Evolutionary conservation across 345 rosid genomes (phyloP).

Genomic region (Lenwebbia sp.): DNA sequence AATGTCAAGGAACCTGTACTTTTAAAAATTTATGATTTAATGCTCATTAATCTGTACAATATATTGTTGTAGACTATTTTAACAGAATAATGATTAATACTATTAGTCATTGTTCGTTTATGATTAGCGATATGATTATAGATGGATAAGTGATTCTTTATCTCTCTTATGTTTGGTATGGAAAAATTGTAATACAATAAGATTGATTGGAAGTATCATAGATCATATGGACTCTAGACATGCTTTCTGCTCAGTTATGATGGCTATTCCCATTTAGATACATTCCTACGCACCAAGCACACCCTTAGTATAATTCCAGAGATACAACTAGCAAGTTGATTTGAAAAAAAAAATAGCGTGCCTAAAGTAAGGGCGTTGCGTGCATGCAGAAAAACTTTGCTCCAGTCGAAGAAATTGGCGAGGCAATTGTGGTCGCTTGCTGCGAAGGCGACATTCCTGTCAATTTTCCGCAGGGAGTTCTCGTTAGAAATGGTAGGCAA

Average conservation of each 20-base stretch:
- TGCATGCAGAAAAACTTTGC: conserved; percentile 28
- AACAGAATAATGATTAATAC: too few species aligned
- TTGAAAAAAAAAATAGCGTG: not conserved
- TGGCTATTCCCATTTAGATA: not conserved
- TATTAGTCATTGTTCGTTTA: too few species aligned
- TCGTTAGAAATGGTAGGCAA: conserved; percentile 26
- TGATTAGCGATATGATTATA: too few species aligned
- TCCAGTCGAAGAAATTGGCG: conserved; percentile 27
- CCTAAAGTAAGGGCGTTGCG: not conserved
- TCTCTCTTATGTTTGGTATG: not conserved
- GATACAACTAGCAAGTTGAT: not conserved
- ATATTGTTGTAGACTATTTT: too few species aligned
- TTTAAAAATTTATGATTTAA: too few species aligned
- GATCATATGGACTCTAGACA: not conserved
- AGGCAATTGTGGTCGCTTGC: conserved; percentile 5
- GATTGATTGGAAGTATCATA: not conserved
- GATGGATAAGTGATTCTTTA: not conserved
- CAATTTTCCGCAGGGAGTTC: conserved; percentile 23
- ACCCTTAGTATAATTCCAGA: not conserved
- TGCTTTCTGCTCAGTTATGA: not conserved
- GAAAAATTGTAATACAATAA: not conserved
- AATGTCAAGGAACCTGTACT: too few species aligned
- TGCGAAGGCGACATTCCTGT: conserved; percentile 18
- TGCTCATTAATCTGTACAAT: too few species aligned
- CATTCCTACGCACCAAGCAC: not conserved